Base-by-base conservation (phyloP, 345 rosid species). In the Psidium friedrichsthalianum region DNA sequence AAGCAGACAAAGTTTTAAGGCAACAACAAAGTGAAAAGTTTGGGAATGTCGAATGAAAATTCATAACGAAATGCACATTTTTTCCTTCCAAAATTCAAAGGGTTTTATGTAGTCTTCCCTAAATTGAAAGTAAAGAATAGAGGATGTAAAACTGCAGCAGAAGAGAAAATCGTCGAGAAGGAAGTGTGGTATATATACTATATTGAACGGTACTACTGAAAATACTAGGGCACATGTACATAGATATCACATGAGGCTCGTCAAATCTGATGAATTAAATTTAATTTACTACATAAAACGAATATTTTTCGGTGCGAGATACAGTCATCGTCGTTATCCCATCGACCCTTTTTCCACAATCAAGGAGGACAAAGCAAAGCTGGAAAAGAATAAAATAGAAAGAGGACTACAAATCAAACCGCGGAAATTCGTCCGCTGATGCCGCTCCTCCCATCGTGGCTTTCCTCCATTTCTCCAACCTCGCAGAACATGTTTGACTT, bases 121-220 rank as follows among this genome's bases (percentile, higher is more conserved):
- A 69, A 64, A 36, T 18, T 69, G 44, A 36, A 32, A 36, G 47
- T 69, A 36, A 36, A 18, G 3, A n/a, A 36, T 20, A 69, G 8
- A 32, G 8, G 6, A 32, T 18, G 32, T 32, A 36, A 6, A 18
- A 0, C 13, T 18, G 78, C 32, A 18, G 47, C 40, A 69, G 36
- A 16, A 32, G 78, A 61, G 74, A 61, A 61, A 7, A 61, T 61
- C 7, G 5, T 29, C 6, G 21, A 42, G 18, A 3, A 2, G 29
- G 1, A 15, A 61, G 16, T 15, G 0, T 61, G 1, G 42, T 61
- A 36, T 8, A 61, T 7, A 5, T 61, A 61, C 74, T 29, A 61
- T 6, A 61, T 61, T 4, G 2, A 61, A 1, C 1, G 0, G 21
- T 61, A 16, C n/a, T 27, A 61, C 6, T 29, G 0, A 14, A 61